phyloP scores from a whole-genome alignment of 805 yeast species.

The Naumovozyma baii region DNA sequence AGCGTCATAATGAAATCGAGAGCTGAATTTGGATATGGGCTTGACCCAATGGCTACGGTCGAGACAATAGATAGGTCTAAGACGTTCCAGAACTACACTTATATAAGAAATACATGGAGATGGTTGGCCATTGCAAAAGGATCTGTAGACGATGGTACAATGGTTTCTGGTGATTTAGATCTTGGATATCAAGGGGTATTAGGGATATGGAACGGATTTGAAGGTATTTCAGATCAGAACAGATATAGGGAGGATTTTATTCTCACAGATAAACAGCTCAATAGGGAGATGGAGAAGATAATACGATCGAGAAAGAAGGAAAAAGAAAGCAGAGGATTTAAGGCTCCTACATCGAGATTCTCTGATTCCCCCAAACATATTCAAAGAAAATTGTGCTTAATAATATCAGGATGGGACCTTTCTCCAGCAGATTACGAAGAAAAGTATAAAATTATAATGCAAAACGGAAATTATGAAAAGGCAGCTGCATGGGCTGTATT shows the following conservation, averaged over 20 bases:
- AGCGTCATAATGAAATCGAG: conserved; percentile 61
- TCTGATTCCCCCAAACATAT: conserved; percentile 34
- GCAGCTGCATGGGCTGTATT: conserved; percentile 98
- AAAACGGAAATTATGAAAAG: conserved; percentile 57
- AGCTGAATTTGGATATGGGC: conserved; percentile 64
- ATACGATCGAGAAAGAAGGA: conserved; percentile 35
- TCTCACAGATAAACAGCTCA: conserved; percentile 26
- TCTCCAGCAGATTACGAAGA: conserved; percentile 66
- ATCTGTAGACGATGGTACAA: conserved; percentile 52
- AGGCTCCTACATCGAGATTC: conserved; percentile 12
- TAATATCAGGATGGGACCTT: conserved; percentile 86
- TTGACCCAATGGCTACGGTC: conserved; percentile 56
- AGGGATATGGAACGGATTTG: conserved; percentile 80
- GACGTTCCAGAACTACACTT: conserved; percentile 42
- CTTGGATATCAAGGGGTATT: conserved; percentile 80
- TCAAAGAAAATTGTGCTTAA: conserved; percentile 69
- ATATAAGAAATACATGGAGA: conserved; percentile 74
- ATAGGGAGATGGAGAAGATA: conserved; percentile 28
- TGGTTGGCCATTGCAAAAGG: conserved; percentile 74
- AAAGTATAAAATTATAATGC: conserved; percentile 47
- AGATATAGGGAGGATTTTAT: conserved; percentile 32
- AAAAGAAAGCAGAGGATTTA: conserved; percentile 17
- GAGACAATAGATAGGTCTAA: conserved; percentile 45
- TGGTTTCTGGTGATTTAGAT: conserved; percentile 63
- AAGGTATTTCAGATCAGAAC: conserved; percentile 40